Base-by-base conservation (phyloP, 1,284 basidiomycete species). In the Retiboletus fuscus region DNA sequence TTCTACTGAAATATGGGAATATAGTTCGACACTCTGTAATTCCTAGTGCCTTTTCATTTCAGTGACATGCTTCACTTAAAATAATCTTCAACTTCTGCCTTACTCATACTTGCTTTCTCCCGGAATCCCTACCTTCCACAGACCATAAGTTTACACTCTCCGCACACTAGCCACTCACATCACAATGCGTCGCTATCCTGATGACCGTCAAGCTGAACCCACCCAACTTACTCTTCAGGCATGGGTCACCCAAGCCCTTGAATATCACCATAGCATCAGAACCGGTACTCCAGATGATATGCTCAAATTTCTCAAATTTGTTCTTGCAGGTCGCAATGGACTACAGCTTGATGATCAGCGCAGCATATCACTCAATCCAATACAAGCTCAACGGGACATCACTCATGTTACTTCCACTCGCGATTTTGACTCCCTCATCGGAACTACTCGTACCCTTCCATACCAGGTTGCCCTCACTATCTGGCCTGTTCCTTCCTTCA, bases 361-460 rank as follows among this genome's bases (percentile, higher is more conserved):
- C 0, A 41, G 3, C 3, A 53, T 74, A 15, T 73, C 71, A 0
- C 11, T 75, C 3, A 75, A 75, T 15, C 44, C 22, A 0, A 15
- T 12, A 0, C 71, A 75, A 26, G 66, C 34, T 2, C 53, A 28
- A 11, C 47, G 8, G 1, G 47, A 69, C 7, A 66, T 69, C 16
- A 3, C 1, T 20, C 8, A 58, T 1, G 1, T 73, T 2, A 68
- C 22, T 0, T 2, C 22, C 0, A 75, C 74, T 44, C 41, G 47
- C 0, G 69, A 75, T 28, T 75, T 55, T 13, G 69, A 75, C 13
- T 74, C 65, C 2, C 28, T 75, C 18, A 75, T 75, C 0, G 67
- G 74, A 46, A 69, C 67, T 0, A 75, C 69, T 0, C 28, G 57
- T 8, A 60, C 62, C 0, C 47, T 75, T 0, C 69, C 69, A 0